Percentiles rank a stretch among this genome's conserved stretches.
phyloP scores from a whole-genome alignment of 441 rosid genomes.

The Biscutella auriculata region DNA sequence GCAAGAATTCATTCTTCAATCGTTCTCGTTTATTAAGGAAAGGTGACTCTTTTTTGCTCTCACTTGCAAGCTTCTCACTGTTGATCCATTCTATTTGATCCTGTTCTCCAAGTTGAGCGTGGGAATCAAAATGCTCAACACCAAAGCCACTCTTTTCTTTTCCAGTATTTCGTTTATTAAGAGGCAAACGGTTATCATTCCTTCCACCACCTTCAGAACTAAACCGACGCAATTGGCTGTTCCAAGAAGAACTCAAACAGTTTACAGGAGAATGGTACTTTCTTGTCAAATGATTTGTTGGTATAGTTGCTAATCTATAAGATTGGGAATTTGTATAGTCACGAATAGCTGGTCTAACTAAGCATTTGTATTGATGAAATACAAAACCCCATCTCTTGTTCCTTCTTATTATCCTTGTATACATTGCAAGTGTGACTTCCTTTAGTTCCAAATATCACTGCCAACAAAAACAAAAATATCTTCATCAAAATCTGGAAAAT shows the following conservation, averaged over 20 bases:
- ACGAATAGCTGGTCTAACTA: conserved; percentile 25
- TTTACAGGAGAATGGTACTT: conserved; percentile 22
- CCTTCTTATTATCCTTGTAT: conserved; percentile 47
- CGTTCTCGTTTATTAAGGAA: conserved; percentile 60
- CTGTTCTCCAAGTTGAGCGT: conserved; percentile 63
- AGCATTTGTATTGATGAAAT: conserved; percentile 36
- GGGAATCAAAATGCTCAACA: conserved; percentile 36
- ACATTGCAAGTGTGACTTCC: conserved; percentile 45
- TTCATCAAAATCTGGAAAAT: neutral
- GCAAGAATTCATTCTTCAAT: conserved; percentile 61
- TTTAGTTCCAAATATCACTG: conserved; percentile 14
- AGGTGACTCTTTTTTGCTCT: conserved; percentile 64
- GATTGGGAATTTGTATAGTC: conserved; percentile 25
- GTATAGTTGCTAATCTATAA: conserved; percentile 13
- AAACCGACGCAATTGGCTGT: conserved; percentile 39
- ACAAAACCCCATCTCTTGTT: conserved; percentile 45
- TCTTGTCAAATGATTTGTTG: conserved; percentile 24
- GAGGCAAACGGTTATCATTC: conserved; percentile 41
- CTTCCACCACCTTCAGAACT: conserved; percentile 80
- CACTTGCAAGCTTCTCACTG: conserved; percentile 63
- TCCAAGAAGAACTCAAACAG: conserved; percentile 17
- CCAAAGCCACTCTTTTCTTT: conserved; percentile 22
- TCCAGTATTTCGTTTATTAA: conserved; percentile 36
- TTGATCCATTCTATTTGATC: conserved; percentile 91
- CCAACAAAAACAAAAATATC: neutral